Evolutionary conservation across 2,329 filamentous ascomycete species (phyloP).

Genomic region (Colletotrichum tamarilloi): DNA sequence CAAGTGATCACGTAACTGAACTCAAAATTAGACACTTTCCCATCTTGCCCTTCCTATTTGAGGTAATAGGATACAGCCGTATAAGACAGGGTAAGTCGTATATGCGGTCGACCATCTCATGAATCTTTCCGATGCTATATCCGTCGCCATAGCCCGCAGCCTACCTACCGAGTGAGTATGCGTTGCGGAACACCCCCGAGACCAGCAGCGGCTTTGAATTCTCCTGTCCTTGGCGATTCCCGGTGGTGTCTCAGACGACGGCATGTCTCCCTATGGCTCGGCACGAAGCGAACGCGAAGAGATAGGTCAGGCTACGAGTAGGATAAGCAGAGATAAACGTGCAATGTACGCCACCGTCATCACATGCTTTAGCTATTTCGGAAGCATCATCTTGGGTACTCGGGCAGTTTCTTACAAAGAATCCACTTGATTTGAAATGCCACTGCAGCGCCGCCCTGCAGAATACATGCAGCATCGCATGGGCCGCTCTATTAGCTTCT

Average conservation of each 20-base stretch:
- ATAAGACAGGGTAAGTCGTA: neutral
- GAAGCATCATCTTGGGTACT: neutral
- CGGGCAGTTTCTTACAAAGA: neutral
- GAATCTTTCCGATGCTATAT: neutral
- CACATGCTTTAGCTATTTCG: neutral
- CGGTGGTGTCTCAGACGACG: neutral
- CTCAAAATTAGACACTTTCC: neutral
- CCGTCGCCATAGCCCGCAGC: neutral
- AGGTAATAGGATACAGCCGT: neutral
- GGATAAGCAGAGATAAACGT: neutral
- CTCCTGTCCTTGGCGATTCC: neutral
- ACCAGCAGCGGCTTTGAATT: neutral
- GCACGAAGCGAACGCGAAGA: neutral
- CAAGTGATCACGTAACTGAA: neutral
- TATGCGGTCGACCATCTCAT: neutral
- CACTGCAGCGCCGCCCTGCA: neutral
- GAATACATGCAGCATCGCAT: conserved; percentile 9
- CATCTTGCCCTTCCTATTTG: neutral
- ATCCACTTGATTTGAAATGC: conserved; percentile 15
- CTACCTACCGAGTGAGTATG: neutral
- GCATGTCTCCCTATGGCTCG: neutral
- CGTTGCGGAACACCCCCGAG: neutral
- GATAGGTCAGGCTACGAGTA: neutral
- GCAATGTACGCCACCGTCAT: neutral
- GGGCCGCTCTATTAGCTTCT: conserved; percentile 1